phyloP scores from a whole-genome alignment of 345 rosid species.

The Erysimum cheiranthoides region DNA sequence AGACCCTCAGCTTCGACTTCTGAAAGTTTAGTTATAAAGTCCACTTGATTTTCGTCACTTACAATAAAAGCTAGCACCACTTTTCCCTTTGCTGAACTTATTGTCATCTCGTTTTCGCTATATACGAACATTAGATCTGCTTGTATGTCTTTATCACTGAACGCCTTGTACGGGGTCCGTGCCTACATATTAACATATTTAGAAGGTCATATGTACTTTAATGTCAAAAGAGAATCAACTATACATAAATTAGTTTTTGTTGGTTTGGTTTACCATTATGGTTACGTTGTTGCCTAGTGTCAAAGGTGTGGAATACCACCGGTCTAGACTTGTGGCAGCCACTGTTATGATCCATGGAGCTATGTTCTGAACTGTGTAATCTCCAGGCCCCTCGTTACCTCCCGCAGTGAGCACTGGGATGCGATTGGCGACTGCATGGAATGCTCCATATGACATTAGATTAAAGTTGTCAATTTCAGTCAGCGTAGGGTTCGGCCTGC shows the following conservation, averaged over 20 bases:
- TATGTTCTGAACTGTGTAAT: slow-evolving; percentile 49
- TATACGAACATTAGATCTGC: background rate
- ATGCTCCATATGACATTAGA: slow-evolving; percentile 54
- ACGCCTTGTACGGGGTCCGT: slow-evolving; percentile 46
- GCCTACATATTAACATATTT: slow-evolving; percentile 45
- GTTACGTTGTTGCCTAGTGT: slow-evolving; percentile 52
- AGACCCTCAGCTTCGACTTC: slow-evolving; percentile 26
- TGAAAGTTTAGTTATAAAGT: background rate
- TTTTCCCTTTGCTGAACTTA: slow-evolving; percentile 47
- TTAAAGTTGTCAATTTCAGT: slow-evolving; percentile 40
- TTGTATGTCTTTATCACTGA: background rate
- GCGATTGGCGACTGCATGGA: slow-evolving; percentile 59
- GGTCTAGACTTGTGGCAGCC: slow-evolving; percentile 58
- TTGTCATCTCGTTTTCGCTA: background rate
- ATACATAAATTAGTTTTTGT: background rate
- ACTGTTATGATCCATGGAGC: slow-evolving; percentile 66
- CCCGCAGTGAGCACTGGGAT: slow-evolving; percentile 53
- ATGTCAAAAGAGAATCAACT: background rate
- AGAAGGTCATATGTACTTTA: background rate
- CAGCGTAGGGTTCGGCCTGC: slow-evolving; percentile 36
- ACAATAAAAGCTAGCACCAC: slow-evolving; percentile 55
- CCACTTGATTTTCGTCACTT: background rate
- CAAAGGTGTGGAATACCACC: slow-evolving; percentile 50
- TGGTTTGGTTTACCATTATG: slow-evolving; percentile 23
- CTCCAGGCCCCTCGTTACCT: slow-evolving; percentile 51